These are phyloP conservation scores for Macrophomina tecta DNA, from an alignment of 2,329 filamentous ascomycete genomes.

Conservation along the genomic window DNA sequence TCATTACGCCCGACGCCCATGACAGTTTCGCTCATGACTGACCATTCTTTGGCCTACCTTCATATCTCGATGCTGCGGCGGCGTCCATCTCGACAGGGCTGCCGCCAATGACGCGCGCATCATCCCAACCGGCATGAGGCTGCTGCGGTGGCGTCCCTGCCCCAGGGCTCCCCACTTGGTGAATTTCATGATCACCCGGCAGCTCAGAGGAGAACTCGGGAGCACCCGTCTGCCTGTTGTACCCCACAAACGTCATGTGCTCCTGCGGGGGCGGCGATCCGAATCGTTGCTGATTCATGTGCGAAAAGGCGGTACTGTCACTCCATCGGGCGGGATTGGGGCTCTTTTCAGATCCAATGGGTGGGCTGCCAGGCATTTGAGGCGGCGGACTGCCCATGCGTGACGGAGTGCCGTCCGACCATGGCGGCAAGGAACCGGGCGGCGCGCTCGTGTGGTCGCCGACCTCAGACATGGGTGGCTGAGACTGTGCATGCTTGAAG, in stretches of 20 bases:
- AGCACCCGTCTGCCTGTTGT: slow-evolving; percentile 29
- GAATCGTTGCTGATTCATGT: not conserved
- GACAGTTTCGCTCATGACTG: not conserved
- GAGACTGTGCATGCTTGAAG: slow-evolving; percentile 25
- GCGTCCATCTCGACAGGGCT: slow-evolving; percentile 17
- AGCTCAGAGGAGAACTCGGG: slow-evolving; percentile 29
- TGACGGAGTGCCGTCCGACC: slow-evolving; percentile 15
- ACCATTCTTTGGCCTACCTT: not conserved
- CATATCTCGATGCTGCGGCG: not conserved
- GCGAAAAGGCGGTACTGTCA: slow-evolving; percentile 22
- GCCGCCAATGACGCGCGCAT: not conserved
- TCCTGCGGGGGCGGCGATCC: slow-evolving; percentile 10
- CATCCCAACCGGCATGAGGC: not conserved
- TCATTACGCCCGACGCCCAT: not conserved
- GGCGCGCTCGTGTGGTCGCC: slow-evolving; percentile 3
- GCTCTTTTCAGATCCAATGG: slow-evolving; percentile 13
- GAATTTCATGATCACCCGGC: slow-evolving; percentile 21
- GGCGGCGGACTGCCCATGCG: slow-evolving; percentile 22
- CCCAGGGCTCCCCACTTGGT: not conserved
- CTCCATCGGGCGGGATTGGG: slow-evolving; percentile 18
- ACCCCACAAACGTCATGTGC: slow-evolving; percentile 29
- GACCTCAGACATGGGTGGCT: slow-evolving; percentile 6
- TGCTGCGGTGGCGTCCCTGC: not conserved
- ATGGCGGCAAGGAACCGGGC: not conserved
- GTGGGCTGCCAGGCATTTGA: not conserved